Conservation (phyloP, 306 rosid genomes). For the Cotoneaster glaucophyllus region DNA sequence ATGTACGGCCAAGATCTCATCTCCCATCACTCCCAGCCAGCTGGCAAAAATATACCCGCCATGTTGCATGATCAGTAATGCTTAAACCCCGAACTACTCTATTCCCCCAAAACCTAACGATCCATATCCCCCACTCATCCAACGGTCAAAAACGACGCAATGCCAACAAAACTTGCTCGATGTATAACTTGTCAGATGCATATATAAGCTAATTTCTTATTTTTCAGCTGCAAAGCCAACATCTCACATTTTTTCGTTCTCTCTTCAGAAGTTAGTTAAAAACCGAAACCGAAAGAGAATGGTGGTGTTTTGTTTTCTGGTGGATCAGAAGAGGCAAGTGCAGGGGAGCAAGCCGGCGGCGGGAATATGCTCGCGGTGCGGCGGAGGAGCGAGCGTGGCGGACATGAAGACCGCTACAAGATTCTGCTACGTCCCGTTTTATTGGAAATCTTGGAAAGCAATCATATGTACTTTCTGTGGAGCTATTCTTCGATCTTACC, state of each 20-base stretch:
- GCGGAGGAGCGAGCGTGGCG: constrained; percentile 88
- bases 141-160: not conserved
- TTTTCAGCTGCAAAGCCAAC: not conserved
- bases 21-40: not conserved
- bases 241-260: not conserved
- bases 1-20: constrained; percentile 17
- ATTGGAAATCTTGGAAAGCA: constrained; percentile 74
- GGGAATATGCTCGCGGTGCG: constrained; percentile 77
- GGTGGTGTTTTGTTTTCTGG: constrained; percentile 80
- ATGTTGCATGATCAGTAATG: not conserved
- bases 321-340: constrained; percentile 62
- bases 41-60: constrained; percentile 8
- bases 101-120: not conserved
- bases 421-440: constrained; percentile 75
- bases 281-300: constrained; percentile 1
- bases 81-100: not conserved
- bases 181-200: not conserved
- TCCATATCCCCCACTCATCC: not conserved
- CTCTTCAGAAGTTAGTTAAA: not conserved
- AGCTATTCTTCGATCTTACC: constrained; percentile 32
- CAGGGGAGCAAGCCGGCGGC: constrained; percentile 81
- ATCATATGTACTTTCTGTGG: constrained; percentile 78
- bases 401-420: constrained; percentile 81
- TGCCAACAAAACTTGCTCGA: constrained; percentile 7
- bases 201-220: not conserved